These are phyloP conservation scores for Rhododendron griersonianum DNA, from an alignment of 148 eudicot species.

Conservation along the genomic window DNA sequence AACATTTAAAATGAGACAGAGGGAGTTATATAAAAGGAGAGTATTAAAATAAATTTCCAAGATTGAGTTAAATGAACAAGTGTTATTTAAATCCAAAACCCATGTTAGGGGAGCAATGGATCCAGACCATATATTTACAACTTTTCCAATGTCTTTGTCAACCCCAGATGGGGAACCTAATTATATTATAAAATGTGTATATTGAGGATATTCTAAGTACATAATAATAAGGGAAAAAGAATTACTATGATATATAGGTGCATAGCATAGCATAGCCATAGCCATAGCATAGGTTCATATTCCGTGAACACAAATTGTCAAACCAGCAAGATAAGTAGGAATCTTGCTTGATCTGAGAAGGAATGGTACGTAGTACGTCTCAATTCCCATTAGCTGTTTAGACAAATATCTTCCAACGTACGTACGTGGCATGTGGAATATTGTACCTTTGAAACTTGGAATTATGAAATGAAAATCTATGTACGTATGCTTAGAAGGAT, in stretches of 20 bases:
- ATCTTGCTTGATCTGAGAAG: neutral
- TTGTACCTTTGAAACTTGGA: neutral
- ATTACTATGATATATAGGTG: neutral
- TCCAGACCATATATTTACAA: neutral
- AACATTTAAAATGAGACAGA: too few relatives aligned
- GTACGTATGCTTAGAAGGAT: neutral
- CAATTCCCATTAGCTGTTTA: neutral
- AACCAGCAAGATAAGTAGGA: neutral
- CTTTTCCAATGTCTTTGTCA: neutral
- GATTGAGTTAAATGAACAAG: neutral
- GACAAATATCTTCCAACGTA: neutral
- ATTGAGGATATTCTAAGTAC: neutral
- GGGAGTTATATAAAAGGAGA: neutral
- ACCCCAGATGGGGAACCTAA: neutral
- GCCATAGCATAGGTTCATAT: neutral
- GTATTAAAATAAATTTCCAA: too few relatives aligned
- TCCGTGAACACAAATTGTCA: neutral
- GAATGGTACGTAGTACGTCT: neutral
- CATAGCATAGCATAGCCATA: neutral
- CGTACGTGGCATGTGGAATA: neutral
- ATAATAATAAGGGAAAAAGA: neutral
- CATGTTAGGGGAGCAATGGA: neutral
- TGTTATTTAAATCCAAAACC: neutral
- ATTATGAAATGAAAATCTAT: too few relatives aligned
- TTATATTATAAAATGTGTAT: neutral